Percentiles rank a stretch among this genome's conserved stretches.
Evolutionary conservation across 2,329 filamentous ascomycete genomes (phyloP).

Genomic region (Cladosporium sp.): DNA sequence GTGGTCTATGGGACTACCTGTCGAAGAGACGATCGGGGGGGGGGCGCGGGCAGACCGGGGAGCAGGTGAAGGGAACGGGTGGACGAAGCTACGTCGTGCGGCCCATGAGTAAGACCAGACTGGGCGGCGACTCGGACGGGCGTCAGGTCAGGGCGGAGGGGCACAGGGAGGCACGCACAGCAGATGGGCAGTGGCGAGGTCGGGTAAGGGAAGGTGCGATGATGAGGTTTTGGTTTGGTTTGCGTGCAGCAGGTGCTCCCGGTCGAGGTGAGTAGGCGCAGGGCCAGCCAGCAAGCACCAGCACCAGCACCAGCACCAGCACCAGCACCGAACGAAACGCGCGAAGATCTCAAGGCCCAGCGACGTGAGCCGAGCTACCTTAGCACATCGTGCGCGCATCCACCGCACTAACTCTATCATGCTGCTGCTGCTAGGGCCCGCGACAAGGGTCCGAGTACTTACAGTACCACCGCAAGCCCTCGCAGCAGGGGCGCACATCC

Average conservation of each 20-base stretch:
- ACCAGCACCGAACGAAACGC: background rate
- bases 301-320: background rate
- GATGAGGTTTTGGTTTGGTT: background rate
- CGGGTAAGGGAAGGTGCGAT: background rate
- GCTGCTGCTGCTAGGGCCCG: background rate
- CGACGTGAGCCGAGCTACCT: background rate
- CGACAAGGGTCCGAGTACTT: background rate
- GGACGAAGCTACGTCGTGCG: constrained; percentile 12
- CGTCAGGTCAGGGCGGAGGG: background rate
- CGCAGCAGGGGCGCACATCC: background rate
- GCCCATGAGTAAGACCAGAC: background rate
- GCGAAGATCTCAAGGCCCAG: background rate
- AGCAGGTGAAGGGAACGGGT: constrained; percentile 41
- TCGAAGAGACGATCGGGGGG: constrained; percentile 15
- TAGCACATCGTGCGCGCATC: background rate
- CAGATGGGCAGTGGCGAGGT: background rate
- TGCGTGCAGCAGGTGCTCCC: background rate
- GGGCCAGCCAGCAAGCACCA: background rate
- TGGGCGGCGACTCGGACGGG: constrained; percentile 1
- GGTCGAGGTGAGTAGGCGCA: background rate
- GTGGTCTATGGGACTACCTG: constrained; percentile 18
- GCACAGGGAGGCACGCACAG: constrained; percentile 4
- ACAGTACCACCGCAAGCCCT: background rate
- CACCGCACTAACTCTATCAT: background rate
- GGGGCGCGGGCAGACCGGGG: constrained; percentile 77